Evolutionary conservation across 371 early-diverging fungal genomes (phyloP).

Genomic region (Lichtheimia ramosa): DNA sequence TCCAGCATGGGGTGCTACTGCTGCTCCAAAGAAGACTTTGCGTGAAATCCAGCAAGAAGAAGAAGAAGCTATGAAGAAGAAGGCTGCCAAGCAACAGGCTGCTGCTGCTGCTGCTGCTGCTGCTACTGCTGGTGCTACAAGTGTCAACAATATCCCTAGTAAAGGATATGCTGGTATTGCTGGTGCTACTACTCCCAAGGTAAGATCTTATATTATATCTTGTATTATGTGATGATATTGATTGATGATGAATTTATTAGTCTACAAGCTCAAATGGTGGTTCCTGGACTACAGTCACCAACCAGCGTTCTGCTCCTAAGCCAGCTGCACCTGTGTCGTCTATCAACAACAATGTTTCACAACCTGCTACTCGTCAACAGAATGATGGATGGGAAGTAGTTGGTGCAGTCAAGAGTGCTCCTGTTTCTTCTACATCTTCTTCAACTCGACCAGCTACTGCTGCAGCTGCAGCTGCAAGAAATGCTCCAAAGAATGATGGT

Average conservation of each 20-base stretch:
- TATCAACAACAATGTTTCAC: constrained; percentile 9
- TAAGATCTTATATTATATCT: constrained; percentile 8
- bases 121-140: constrained; percentile 12
- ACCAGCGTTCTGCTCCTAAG: constrained; percentile 31
- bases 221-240: neutral
- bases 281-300: constrained; percentile 53
- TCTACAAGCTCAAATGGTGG: constrained; percentile 5
- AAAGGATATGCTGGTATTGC: constrained; percentile 53
- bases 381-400: constrained; percentile 33
- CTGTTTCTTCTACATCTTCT: constrained; percentile 16
- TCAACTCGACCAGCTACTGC: constrained; percentile 20
- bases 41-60: constrained; percentile 81
- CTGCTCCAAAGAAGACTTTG: constrained; percentile 69
- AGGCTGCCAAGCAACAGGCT: constrained; percentile 35
- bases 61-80: constrained; percentile 57
- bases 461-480: constrained; percentile 19
- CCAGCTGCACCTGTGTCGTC: constrained; percentile 17
- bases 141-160: constrained; percentile 10
- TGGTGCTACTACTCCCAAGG: constrained; percentile 23
- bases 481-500: constrained; percentile 15
- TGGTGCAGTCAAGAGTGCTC: constrained; percentile 15
- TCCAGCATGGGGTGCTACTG: constrained; percentile 57
- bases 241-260: neutral
- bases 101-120: constrained; percentile 18
- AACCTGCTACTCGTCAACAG: constrained; percentile 8